Evolutionary conservation across 2,329 filamentous ascomycete species (phyloP), one percentile per base, ranked within the genome.

Genomic region (Aschersonia sp.): DNA sequence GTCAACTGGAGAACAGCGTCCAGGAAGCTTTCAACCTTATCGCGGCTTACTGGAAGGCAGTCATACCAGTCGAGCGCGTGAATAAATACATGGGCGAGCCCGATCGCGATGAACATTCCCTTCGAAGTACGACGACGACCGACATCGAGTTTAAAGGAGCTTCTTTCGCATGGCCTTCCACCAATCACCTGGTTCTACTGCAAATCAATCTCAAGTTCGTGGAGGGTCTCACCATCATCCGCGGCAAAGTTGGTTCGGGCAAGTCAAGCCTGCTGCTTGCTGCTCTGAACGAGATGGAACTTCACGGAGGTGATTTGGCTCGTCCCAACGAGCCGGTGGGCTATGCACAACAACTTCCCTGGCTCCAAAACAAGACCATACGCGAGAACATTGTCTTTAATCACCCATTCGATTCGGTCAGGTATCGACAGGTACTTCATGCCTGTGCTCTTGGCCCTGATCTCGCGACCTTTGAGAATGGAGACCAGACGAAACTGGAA

Each of bases 41-140:
- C 42, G 87, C 84, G 0, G 76, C 83, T 0, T 66, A 90, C 5
- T 73, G 94, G 53, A 94, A 94, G 56, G 85, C 87, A 0, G 81
- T 77, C n/a, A 82, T 95, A 14, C 84, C 88, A 0, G 78, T 94
- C 52, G 78, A 76, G 7, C 81, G 88, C 53, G 87, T 95, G 22
- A 85, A 94, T 56, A 74, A 77, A 29, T 95, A 94, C 65, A 94
- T 95, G 86, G 68, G 71, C 1, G 88, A 95, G 61, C 86, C 86
- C 0, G 79, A 95, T 57, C 87, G 87, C 55, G 75, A 78, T 32
- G 70, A 75, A 31, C 61, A 62, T 4, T 66, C 68, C 4, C 56
- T 64, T 4, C 59, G 60, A 7, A 63, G 70, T 4, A 49, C 49
- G 10, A 53, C 52, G 43, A 61, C 52, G 6, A 55, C 49, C 8